Evolutionary conservation across 1,139 yeast genomes (phyloP), one percentile per base, ranked within the genome.

Genomic region (Saccharomyces hybrid): DNA sequence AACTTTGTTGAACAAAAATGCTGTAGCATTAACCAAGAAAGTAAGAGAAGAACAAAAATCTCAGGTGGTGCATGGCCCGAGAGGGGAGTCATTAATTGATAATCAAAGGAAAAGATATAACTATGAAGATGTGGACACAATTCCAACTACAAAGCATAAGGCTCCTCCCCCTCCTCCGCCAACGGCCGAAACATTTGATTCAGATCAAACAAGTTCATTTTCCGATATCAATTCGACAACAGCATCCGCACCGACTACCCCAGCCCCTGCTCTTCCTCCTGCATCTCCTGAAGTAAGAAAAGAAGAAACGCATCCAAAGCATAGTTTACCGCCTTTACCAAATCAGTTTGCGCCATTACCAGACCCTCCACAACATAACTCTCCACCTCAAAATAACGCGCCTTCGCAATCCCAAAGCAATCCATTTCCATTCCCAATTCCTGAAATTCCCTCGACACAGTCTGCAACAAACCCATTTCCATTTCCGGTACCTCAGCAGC

Each of bases 1-100:
- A 56, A 93, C 99, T 0, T 77, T 84, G 25, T 83, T 83, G 65
- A 93, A 91, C 71, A 89, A 87, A 65, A 88, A 87, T 64, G 97
- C 97, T 2, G 81, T 91, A 61, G 95, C 93, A 1, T 73, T 88
- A 67, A 82, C 85, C 66, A 78, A 79, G 62, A 75, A 78, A 57
- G 70, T 77, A 54, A 54, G 63, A 50, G 46, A 67, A 67, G 77
- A 60, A 56, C 72, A 67, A 61, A 64, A 62, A 65, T 62, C 61
- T 53, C 67, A 58, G 62, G 68, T 70, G 26, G 69, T 73, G 4
- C 81, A 81, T 16, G 96, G 96, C 0, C 93, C 95, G 38, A 73
- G 97, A 59, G 97, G 97, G 20, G 75, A 73, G 58, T 59, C 69
- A 11, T 53, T 69, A 25, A 62, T 66, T 14, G 65, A 63, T 27